Evolutionary conservation across 2,329 filamentous ascomycete genomes (phyloP).

Genomic region (Hypocreales sp.): DNA sequence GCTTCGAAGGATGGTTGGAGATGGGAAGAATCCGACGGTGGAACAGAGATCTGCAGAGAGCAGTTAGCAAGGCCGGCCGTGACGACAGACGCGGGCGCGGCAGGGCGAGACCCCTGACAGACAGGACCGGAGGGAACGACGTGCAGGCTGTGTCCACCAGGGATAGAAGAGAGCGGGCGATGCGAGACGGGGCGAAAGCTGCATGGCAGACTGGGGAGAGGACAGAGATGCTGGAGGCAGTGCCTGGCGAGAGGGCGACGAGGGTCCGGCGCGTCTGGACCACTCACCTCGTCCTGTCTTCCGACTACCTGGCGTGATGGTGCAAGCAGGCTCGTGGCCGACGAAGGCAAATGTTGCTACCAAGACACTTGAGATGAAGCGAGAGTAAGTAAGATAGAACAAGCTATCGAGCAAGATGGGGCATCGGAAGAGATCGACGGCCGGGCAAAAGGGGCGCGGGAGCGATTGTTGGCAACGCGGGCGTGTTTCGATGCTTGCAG

Average conservation of each 20-base stretch:
- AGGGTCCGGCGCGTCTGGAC: too few species aligned
- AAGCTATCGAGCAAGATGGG: constrained; percentile 44
- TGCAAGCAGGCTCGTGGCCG: constrained; percentile 13
- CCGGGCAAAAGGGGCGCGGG: constrained; percentile 17
- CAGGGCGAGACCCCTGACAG: too few species aligned
- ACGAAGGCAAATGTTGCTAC: constrained; percentile 29
- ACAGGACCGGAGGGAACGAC: too few species aligned
- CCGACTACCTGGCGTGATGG: constrained; percentile 14
- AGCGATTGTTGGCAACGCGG: constrained; percentile 17
- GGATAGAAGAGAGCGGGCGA: too few species aligned
- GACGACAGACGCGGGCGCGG: too few species aligned
- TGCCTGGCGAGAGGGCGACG: too few species aligned
- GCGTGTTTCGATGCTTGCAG: constrained; percentile 31
- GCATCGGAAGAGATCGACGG: constrained; percentile 16
- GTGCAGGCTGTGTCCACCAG: too few species aligned
- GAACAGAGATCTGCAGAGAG: constrained; percentile 12
- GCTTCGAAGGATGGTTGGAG: constrained; percentile 12
- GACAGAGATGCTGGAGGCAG: too few species aligned
- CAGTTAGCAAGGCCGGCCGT: constrained; percentile 4
- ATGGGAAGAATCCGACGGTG: constrained; percentile 14
- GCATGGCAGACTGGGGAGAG: too few species aligned
- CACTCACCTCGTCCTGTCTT: constrained; percentile 13
- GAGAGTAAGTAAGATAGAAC: constrained; percentile 43
- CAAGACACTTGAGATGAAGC: constrained; percentile 38
- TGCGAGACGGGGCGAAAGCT: too few species aligned